Conservation (phyloP, 2,329 filamentous ascomycete species). For the Claviceps monticola region DNA sequence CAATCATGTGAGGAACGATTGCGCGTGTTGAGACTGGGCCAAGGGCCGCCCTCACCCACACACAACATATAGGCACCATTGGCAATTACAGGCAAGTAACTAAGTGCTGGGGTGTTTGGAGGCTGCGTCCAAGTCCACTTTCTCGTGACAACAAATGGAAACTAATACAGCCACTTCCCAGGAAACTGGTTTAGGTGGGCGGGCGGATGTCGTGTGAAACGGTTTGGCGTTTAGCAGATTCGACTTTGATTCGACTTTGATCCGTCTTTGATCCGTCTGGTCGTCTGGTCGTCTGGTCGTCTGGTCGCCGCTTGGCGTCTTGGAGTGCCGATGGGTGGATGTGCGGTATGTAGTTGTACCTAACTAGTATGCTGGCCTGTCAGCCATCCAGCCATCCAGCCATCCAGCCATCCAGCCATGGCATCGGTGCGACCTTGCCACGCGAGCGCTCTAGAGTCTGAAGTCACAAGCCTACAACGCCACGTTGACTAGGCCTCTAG, state of each 20-base stretch:
- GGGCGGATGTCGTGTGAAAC: not conserved
- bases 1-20: not conserved
- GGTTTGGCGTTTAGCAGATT: not conserved
- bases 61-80: too few species aligned
- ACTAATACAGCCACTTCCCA: slow-evolving; percentile 1
- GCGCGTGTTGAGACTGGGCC: not conserved
- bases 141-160: not conserved
- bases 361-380: not conserved
- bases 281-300: too few species aligned
- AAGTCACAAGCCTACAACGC: slow-evolving; percentile 6
- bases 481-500: slow-evolving; percentile 2
- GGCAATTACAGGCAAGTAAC: too few species aligned
- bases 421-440: slow-evolving; percentile 7
- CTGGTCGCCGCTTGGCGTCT: not conserved
- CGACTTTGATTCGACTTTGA: not conserved
- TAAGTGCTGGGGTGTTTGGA: not conserved
- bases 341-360: not conserved
- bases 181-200: not conserved
- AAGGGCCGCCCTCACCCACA: not conserved
- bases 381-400: not conserved
- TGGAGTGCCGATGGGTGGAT: not conserved
- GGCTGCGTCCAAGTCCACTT: not conserved
- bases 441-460: slow-evolving; percentile 7
- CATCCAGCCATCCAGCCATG: not conserved
- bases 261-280: too few species aligned